A percentile compares a stretch with the other conserved stretches of the same genome.
Evolutionary conservation across 306 rosid genomes (phyloP).

Genomic region (Quercus bicolor): DNA sequence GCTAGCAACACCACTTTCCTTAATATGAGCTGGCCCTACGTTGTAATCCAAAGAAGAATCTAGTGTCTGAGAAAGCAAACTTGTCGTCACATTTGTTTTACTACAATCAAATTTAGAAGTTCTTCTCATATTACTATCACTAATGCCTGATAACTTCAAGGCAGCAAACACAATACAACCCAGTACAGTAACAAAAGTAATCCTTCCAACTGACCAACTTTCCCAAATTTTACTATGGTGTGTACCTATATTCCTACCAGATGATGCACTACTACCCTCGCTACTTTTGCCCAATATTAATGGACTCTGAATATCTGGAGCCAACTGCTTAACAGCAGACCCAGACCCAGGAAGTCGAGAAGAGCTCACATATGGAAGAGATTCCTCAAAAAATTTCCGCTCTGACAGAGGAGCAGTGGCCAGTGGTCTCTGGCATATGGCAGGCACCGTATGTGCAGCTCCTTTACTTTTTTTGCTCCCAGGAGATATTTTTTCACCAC

Average conservation of each 20-base stretch:
- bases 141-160: conserved; percentile 55
- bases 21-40: conserved; percentile 49
- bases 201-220: conserved; percentile 44
- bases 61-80: conserved; percentile 37
- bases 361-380: conserved; percentile 55
- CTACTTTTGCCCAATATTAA: conserved; percentile 53
- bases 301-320: conserved; percentile 72
- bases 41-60: conserved; percentile 49
- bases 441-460: conserved; percentile 36
- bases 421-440: conserved; percentile 66
- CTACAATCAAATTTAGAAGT: conserved; percentile 39
- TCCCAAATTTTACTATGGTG: conserved; percentile 55
- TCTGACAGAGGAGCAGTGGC: conserved; percentile 52
- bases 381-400: conserved; percentile 53
- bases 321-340: conserved; percentile 73
- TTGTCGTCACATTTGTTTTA: conserved; percentile 28
- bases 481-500: conserved; percentile 50
- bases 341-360: conserved; percentile 66
- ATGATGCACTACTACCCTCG: conserved; percentile 35
- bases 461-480: conserved; percentile 55
- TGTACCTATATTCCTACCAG: conserved; percentile 64
- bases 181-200: conserved; percentile 45
- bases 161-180: conserved; percentile 74
- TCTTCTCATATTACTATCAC: conserved; percentile 34
- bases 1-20: conserved; percentile 39